A percentile compares a stretch with the other conserved stretches of the same genome.
Conservation (phyloP, 345 rosid species). For the Leavenworthia alabamica region DNA sequence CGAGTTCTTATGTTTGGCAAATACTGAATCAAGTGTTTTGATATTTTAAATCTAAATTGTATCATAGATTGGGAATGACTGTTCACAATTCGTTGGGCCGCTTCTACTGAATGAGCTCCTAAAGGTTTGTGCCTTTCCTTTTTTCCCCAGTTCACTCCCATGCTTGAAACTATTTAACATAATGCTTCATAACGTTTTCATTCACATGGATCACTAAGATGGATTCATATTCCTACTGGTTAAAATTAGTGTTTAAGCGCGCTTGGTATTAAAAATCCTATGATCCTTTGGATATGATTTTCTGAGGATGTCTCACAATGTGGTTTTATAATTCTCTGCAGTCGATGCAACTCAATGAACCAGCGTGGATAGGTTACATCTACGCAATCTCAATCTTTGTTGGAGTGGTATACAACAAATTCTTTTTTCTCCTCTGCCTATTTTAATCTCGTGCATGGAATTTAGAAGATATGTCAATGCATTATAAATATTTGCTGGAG, state of each 20-base stretch:
- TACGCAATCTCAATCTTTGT: conserved; percentile 83
- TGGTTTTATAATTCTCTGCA: conserved; percentile 38
- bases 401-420: conserved; percentile 77
- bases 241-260: neutral
- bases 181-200: neutral
- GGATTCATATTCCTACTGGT: neutral
- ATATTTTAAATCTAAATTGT: neutral
- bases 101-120: conserved; percentile 73
- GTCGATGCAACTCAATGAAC: conserved; percentile 96
- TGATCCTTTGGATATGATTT: conserved; percentile 12
- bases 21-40: conserved; percentile 19
- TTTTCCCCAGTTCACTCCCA: neutral
- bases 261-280: conserved; percentile 7
- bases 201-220: neutral
- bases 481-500: neutral
- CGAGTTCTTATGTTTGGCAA: neutral
- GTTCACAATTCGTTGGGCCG: conserved; percentile 95
- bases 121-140: conserved; percentile 47
- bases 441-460: neutral
- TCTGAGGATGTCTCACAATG: conserved; percentile 16
- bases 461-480: conserved; percentile 40
- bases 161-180: conserved; percentile 5
- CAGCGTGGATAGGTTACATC: conserved; percentile 90
- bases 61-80: conserved; percentile 77
- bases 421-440: conserved; percentile 8